phyloP scores from a whole-genome alignment of 495 filamentous ascomycete genomes.

The Neurospora sp. region DNA sequence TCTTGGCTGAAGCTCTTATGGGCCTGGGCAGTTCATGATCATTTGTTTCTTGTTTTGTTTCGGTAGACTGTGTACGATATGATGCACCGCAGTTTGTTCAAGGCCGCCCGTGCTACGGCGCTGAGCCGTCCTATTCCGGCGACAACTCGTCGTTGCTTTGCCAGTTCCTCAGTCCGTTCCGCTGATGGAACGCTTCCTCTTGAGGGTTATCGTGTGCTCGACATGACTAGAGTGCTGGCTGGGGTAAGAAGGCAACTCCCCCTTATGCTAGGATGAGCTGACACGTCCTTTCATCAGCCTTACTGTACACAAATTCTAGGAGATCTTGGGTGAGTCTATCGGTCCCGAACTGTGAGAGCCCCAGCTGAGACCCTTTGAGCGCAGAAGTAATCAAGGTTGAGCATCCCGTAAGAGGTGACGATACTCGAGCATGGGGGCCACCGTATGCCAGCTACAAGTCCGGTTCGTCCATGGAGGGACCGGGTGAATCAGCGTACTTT shows the following conservation, averaged over 20 bases:
- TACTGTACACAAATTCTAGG: slow-evolving; percentile 97
- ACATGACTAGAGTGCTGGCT: slow-evolving; percentile 94
- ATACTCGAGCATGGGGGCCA: slow-evolving; percentile 93
- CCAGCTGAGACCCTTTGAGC: slow-evolving; percentile 37
- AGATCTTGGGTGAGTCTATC: slow-evolving; percentile 71
- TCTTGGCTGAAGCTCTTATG: background rate
- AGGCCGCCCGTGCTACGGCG: background rate
- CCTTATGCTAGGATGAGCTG: background rate
- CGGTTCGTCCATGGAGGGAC: slow-evolving; percentile 51
- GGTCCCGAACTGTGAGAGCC: background rate
- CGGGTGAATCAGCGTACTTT: slow-evolving; percentile 93
- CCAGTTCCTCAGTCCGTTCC: slow-evolving; percentile 4
- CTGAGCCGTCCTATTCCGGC: background rate
- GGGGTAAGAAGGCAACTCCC: slow-evolving; percentile 52
- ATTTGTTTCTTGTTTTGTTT: background rate
- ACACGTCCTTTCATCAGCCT: slow-evolving; percentile 45
- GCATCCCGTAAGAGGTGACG: slow-evolving; percentile 83
- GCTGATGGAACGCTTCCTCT: slow-evolving; percentile 45
- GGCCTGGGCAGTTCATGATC: background rate
- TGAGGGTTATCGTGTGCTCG: slow-evolving; percentile 76
- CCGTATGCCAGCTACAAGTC: slow-evolving; percentile 72
- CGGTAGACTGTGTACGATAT: background rate
- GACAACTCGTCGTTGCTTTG: slow-evolving; percentile 3
- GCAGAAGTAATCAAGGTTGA: slow-evolving; percentile 97
- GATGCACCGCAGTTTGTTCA: background rate